Evolutionary conservation across 2,329 filamentous ascomycete genomes (phyloP), one percentile per base, ranked within the genome.

Genomic region (Fusarium chlamydosporum): DNA sequence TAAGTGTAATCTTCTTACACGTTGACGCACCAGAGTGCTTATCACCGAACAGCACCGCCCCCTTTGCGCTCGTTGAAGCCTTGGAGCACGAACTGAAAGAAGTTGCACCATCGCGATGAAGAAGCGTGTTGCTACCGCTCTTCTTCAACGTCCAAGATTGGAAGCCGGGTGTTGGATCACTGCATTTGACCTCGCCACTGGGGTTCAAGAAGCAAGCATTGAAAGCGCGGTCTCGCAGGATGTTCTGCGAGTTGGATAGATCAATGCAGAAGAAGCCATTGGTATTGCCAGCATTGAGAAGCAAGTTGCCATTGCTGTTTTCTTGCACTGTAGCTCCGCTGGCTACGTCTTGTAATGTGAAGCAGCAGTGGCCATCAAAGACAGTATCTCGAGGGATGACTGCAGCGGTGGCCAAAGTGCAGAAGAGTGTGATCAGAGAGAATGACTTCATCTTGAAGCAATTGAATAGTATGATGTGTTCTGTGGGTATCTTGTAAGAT

Each of bases 131-230:
- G 54, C 59, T 66, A 11, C 64, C 68, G 7, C 56, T 63, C 40
- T 68, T 64, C 40, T 70, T 62, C 8, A 79, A 50, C 6, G 71
- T 71, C 75, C 75, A 79, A 7, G 55, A 64, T 31, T 75, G 73
- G 23, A 68, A 64, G 18, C 77, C 76, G 2, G 74, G 76, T 3
- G 70, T 78, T 18, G 73, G 72, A 45, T 79, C 77, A 37, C 78
- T 74, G 10, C 78, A 79, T 50, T 76, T 73, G 38, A 79, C 65
- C 20, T 67, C 59, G 18, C 70, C 65, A 23, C 69, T 58, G 16
- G 70, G 66, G 41, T 57, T 62, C 58, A 78, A 60, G 58, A 78
- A 77, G 65, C 78, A 79, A n/a, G 78, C 76, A 52, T 76, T 78
- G 65, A 73, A 70, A 59, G 57, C 61, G 34, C 56, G 57, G 37